Percentiles rank a stretch among this genome's conserved stretches.
Conservation (phyloP, 495 filamentous ascomycete genomes). For the Emericellopsis terricola region DNA sequence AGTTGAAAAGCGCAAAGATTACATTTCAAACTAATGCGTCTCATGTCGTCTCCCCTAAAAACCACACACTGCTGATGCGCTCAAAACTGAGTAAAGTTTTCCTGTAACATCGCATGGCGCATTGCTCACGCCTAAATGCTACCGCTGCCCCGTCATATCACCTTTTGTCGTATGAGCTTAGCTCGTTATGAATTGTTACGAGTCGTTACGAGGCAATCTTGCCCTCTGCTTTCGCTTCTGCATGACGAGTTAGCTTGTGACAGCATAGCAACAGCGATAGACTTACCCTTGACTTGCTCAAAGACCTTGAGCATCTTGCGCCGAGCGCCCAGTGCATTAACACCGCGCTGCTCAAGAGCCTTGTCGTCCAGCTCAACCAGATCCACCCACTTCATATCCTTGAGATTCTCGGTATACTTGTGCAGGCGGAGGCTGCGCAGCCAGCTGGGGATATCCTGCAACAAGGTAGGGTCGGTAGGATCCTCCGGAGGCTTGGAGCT, state of each 20-base stretch:
- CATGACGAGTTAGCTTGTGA: slow-evolving; percentile 11
- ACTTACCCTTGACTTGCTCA: slow-evolving; percentile 70
- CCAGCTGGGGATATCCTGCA: slow-evolving; percentile 95
- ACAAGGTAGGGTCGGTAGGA: slow-evolving; percentile 73
- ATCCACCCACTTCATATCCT: slow-evolving; percentile 94
- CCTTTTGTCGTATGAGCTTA: too few relatives aligned
- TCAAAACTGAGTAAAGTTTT: too few relatives aligned
- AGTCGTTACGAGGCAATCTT: slow-evolving; percentile 35
- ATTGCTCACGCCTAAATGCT: too few relatives aligned
- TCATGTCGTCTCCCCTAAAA: too few relatives aligned
- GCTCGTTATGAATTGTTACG: too few relatives aligned
- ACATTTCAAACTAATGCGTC: too few relatives aligned
- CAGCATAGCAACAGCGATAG: too few relatives aligned
- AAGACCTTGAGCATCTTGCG: slow-evolving; percentile 99
- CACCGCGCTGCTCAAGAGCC: slow-evolving; percentile 79
- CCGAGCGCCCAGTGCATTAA: slow-evolving; percentile 85
- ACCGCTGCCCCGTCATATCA: too few relatives aligned
- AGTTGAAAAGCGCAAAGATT: too few relatives aligned
- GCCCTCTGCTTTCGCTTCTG: slow-evolving; percentile 43
- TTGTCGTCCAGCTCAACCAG: slow-evolving; percentile 84
- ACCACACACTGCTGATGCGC: too few relatives aligned
- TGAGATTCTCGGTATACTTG: slow-evolving; percentile 97
- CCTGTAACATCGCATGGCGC: too few relatives aligned
- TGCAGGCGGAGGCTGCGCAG: slow-evolving; percentile 85
- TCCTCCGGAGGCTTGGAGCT: slow-evolving; percentile 97